These are phyloP conservation scores for Inosperma sp. DNA, from an alignment of 768 basidiomycete genomes.

Conservation along the genomic window DNA sequence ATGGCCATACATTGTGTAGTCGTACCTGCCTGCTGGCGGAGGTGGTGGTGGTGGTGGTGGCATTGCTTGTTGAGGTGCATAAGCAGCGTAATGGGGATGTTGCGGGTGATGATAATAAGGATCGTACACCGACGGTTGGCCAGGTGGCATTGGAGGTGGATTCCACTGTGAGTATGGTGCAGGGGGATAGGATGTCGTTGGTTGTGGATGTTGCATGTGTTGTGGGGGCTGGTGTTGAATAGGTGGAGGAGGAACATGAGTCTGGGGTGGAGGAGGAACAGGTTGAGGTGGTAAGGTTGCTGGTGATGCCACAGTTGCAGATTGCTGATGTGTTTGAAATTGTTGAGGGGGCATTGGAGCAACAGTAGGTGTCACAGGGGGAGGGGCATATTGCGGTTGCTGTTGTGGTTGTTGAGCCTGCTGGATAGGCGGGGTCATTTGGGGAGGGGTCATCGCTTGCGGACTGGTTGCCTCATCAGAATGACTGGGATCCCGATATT, in stretches of 20 bases:
- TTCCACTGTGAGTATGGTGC: constrained; percentile 25
- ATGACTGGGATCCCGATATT: constrained; percentile 15
- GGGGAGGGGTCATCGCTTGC: neutral
- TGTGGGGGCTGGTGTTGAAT: constrained; percentile 20
- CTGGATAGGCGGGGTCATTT: neutral
- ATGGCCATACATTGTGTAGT: constrained; percentile 9
- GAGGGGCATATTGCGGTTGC: too few species aligned
- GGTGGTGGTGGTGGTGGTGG: constrained; percentile 4
- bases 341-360: neutral
- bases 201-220: constrained; percentile 17
- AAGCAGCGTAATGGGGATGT: constrained; percentile 8
- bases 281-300: constrained; percentile 18
- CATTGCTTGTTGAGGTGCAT: constrained; percentile 8
- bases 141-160: constrained; percentile 21
- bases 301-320: constrained; percentile 22
- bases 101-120: constrained; percentile 30
- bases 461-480: neutral
- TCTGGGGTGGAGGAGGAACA: constrained; percentile 12
- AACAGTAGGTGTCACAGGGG: neutral
- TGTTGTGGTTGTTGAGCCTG: constrained; percentile 15
- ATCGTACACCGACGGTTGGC: constrained; percentile 26
- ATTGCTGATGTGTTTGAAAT: constrained; percentile 16
- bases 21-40: too few species aligned
- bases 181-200: constrained; percentile 16
- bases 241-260: constrained; percentile 22